Evolutionary conservation across 352 stramenopile species (phyloP).

Genomic region (Pythium scleroteichum): DNA sequence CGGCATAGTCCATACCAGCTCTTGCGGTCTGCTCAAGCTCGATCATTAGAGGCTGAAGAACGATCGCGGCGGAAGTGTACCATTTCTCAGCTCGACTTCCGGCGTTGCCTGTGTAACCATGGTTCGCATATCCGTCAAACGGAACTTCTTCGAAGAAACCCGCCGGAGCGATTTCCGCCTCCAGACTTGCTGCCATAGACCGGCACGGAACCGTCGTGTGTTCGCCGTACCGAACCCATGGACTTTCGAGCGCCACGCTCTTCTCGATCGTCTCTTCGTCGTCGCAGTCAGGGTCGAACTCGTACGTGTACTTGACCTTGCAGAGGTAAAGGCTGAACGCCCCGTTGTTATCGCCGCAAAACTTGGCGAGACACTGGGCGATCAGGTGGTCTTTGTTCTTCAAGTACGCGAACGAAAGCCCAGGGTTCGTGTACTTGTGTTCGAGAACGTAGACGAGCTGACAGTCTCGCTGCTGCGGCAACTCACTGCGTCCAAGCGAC

Average conservation of each 20-base stretch:
- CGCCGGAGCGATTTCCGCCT: conserved; percentile 11
- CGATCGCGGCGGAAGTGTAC: conserved; percentile 24
- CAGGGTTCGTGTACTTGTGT: conserved; percentile 20
- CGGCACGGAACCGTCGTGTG: neutral
- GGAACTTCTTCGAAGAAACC: conserved; percentile 24
- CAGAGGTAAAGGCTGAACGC: conserved; percentile 15
- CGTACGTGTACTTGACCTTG: conserved; percentile 18
- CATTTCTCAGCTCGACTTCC: conserved; percentile 10
- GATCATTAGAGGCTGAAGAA: conserved; percentile 15
- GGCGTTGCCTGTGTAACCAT: conserved; percentile 15
- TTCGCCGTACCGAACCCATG: conserved; percentile 24
- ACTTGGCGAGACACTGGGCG: conserved; percentile 17
- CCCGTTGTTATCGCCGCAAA: conserved; percentile 11
- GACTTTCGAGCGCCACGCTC: conserved; percentile 8
- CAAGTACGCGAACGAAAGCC: conserved; percentile 22
- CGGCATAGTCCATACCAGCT: conserved; percentile 15
- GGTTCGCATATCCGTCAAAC: conserved; percentile 7
- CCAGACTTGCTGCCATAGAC: conserved; percentile 14
- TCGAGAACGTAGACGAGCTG: conserved; percentile 29
- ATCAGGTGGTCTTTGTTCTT: conserved; percentile 24
- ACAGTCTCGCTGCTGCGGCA: conserved; percentile 5
- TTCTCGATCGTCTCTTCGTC: conserved; percentile 9
- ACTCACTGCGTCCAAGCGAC: neutral
- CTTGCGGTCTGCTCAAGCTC: conserved; percentile 17
- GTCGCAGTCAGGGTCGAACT: conserved; percentile 12